A percentile compares a stretch with the other conserved stretches of the same genome.
Conservation (phyloP, 2,329 filamentous ascomycete genomes). For the Stachybotrys elegans region DNA sequence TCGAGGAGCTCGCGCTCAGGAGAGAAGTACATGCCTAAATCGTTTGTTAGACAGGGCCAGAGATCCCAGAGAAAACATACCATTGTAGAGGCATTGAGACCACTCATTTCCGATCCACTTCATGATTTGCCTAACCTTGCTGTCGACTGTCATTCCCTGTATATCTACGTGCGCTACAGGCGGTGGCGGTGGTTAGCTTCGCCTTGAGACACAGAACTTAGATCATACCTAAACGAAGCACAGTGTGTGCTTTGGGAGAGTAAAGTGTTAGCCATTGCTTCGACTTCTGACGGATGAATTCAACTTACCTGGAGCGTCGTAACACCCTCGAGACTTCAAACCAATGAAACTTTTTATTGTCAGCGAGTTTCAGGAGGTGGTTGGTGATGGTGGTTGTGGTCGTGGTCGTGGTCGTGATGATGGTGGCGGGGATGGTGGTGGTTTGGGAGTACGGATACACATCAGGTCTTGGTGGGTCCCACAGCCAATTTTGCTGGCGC, state of each 20-base stretch:
- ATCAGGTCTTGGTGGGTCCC: too few species aligned
- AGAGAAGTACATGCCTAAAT: conserved; percentile 43
- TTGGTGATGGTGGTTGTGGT: background rate
- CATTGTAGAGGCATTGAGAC: conserved; percentile 41
- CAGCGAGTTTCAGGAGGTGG: background rate
- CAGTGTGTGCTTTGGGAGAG: background rate
- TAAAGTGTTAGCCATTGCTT: background rate
- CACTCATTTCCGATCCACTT: conserved; percentile 48
- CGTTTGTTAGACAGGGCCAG: conserved; percentile 21
- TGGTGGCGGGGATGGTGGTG: background rate
- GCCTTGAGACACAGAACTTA: background rate
- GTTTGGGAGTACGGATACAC: too few species aligned
- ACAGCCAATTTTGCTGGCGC: too few species aligned
- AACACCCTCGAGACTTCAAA: conserved; percentile 49
- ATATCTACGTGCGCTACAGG: conserved; percentile 38
- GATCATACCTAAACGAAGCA: conserved; percentile 1
- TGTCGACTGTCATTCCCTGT: conserved; percentile 51
- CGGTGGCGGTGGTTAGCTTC: background rate
- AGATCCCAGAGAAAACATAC: conserved; percentile 21
- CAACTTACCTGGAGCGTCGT: conserved; percentile 34
- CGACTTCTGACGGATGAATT: background rate
- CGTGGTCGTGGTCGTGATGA: background rate
- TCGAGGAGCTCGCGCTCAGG: conserved; percentile 50
- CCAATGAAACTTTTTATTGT: conserved; percentile 19
- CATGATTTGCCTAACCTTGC: conserved; percentile 45